Percentiles rank a stretch among this genome's conserved stretches.
Evolutionary conservation across 495 filamentous ascomycete genomes (phyloP).

Genomic region (Chaetomium cochliodes): DNA sequence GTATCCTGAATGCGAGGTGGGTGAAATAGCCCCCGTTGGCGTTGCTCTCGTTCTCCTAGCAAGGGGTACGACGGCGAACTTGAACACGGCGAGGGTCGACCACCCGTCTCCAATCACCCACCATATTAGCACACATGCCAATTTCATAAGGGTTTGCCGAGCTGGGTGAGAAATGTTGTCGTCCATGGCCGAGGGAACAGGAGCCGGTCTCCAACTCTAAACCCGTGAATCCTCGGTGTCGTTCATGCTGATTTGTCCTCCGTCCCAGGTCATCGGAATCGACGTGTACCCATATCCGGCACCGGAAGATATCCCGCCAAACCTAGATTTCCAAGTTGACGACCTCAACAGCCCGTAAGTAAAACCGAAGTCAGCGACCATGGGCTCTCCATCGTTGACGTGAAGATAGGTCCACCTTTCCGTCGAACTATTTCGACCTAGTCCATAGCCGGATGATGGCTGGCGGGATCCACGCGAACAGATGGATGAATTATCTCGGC

Average conservation of each 20-base stretch:
- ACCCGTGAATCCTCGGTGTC: no score
- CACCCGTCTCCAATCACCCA: neutral
- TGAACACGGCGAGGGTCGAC: neutral
- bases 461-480: slow-evolving; percentile 68
- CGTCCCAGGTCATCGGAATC: slow-evolving; percentile 70
- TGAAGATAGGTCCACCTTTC: slow-evolving; percentile 63
- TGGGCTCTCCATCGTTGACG: slow-evolving; percentile 14
- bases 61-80: no score
- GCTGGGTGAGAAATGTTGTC: neutral
- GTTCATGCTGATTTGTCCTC: neutral
- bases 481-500: slow-evolving; percentile 77
- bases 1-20: slow-evolving; percentile 72
- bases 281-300: slow-evolving; percentile 76
- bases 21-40: slow-evolving; percentile 29
- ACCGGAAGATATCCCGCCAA: slow-evolving; percentile 65
- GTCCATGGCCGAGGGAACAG: neutral
- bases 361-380: neutral
- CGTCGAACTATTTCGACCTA: slow-evolving; percentile 77
- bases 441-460: slow-evolving; percentile 83
- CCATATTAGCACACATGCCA: neutral
- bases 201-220: neutral
- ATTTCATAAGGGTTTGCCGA: neutral
- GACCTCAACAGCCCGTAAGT: slow-evolving; percentile 68
- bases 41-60: neutral
- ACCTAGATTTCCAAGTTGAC: slow-evolving; percentile 75